These are phyloP conservation scores for Conidiobolus incongruus DNA, from an alignment of 371 early-diverging fungal species.

Conservation along the genomic window DNA sequence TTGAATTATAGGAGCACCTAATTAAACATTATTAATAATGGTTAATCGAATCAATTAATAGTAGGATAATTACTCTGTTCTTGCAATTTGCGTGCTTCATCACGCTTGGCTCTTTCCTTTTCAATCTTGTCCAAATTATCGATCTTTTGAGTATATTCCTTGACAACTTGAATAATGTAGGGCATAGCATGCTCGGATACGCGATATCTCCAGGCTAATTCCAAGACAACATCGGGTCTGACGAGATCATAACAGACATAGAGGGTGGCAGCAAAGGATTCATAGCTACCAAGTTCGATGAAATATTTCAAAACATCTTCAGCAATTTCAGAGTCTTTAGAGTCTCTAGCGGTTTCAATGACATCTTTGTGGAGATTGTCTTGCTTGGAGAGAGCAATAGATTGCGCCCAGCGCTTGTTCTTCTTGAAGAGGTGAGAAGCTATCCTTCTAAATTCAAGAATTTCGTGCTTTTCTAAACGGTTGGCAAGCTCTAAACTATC, in stretches of 20 bases:
- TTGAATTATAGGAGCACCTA: slow-evolving; percentile 1
- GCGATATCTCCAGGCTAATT: slow-evolving; percentile 80
- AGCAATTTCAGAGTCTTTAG: slow-evolving; percentile 60
- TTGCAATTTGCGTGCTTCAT: slow-evolving; percentile 18
- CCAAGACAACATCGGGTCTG: slow-evolving; percentile 82
- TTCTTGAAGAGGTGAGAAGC: slow-evolving; percentile 69
- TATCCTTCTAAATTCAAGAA: slow-evolving; percentile 90
- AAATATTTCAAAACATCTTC: slow-evolving; percentile 87
- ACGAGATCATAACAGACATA: slow-evolving; percentile 84
- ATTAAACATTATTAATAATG: too few species aligned
- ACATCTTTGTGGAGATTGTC: slow-evolving; percentile 92
- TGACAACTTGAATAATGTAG: slow-evolving; percentile 71
- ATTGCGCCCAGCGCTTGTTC: slow-evolving; percentile 88
- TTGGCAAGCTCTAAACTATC: slow-evolving; percentile 76
- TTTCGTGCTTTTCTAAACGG: slow-evolving; percentile 79
- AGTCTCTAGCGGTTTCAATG: slow-evolving; percentile 87
- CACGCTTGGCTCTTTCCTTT: slow-evolving; percentile 15
- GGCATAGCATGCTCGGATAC: slow-evolving; percentile 88
- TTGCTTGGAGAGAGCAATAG: slow-evolving; percentile 82
- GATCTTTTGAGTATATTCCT: slow-evolving; percentile 56
- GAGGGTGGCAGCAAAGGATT: slow-evolving; percentile 81
- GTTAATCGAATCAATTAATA: background rate
- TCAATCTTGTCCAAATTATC: slow-evolving; percentile 24
- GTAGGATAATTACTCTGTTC: slow-evolving; percentile 5
- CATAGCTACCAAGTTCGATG: slow-evolving; percentile 66